These are phyloP conservation scores for Cladosporium sp. DNA, from an alignment of 2,329 filamentous ascomycete genomes.

Conservation along the genomic window DNA sequence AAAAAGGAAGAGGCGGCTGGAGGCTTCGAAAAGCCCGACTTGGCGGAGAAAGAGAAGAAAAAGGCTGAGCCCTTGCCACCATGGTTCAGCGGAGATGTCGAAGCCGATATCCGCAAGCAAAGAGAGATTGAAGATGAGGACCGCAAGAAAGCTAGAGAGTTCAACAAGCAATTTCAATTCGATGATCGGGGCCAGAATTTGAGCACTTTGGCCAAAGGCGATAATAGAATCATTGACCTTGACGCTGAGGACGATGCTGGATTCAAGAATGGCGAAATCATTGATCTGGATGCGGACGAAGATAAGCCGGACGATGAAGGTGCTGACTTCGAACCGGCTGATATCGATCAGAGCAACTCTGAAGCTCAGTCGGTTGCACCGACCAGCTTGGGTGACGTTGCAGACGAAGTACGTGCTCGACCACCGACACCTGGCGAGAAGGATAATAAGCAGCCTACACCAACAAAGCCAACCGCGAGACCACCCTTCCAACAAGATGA, in stretches of 20 bases:
- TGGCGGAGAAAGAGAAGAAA: constrained; percentile 34
- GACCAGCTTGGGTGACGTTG: constrained; percentile 39
- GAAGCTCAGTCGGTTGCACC: constrained; percentile 9
- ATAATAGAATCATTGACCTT: constrained; percentile 44
- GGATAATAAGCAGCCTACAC: constrained; percentile 9
- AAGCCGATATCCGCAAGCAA: constrained; percentile 53
- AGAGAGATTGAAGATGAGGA: constrained; percentile 36
- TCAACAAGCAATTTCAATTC: constrained; percentile 57
- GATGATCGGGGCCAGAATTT: constrained; percentile 46
- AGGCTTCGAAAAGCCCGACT: constrained; percentile 58
- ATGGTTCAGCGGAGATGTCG: constrained; percentile 62
- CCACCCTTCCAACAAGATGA: constrained; percentile 16
- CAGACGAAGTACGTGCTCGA: constrained; percentile 39
- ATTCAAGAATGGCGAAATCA: constrained; percentile 36
- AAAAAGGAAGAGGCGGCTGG: constrained; percentile 55
- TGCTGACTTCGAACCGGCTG: background rate
- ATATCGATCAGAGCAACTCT: constrained; percentile 17
- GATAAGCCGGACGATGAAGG: constrained; percentile 24
- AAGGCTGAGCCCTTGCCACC: constrained; percentile 65
- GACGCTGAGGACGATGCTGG: constrained; percentile 37
- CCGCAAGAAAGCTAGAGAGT: constrained; percentile 56
- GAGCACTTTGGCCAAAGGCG: constrained; percentile 53
- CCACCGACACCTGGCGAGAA: constrained; percentile 31
- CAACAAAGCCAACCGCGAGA: constrained; percentile 7
- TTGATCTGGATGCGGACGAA: constrained; percentile 30